Evolutionary conservation across 176 grass and related monocot species (phyloP), one percentile per base, ranked within the genome.

Genomic region (Pharus latifolius): DNA sequence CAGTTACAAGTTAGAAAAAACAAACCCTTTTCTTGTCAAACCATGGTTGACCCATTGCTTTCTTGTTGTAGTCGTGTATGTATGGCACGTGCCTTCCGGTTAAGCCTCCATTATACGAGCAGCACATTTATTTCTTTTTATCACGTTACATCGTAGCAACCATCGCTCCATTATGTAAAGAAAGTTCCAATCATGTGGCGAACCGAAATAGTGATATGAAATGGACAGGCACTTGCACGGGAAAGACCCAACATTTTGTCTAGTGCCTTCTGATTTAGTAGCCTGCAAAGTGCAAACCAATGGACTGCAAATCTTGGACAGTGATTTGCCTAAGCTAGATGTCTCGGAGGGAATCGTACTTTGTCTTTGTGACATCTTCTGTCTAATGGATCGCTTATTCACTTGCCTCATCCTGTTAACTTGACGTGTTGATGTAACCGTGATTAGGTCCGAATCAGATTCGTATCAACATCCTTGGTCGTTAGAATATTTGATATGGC

Each of bases 401-500:
- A n/a, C n/a, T 27, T 53, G 29, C 52, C 26, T 56, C 67, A 54
- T 12, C 15, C 76, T n/a, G 32, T 67, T 40, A 17, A 6, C 53
- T 33, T 67, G 50, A 16, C 40, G 50, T 81, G 24, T 7, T 13
- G 49, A 40, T 60, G 71, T 44, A 68, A 56, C 26, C n/a, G 40
- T 2, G 67, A 37, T 79, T 84, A 79, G 82, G 82, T 84, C 63
- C 34, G 44, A 38, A 27, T 73, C 79, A 79, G 74, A 84, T 84
- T 50, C 59, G 31, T 28, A 20, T 31, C 42, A 30, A 12, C 16
- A 15, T 49, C 14, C 12, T 60, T 18, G 11, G 14, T 28, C 14
- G 3, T n/a, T 37, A 63, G 73, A 78, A 78, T 84, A 73, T 34
- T 53, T 78, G 45, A 37, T 33, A 35, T 14, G 16, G 32, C 6